Percentiles rank a stretch among this genome's conserved stretches.
Conservation (phyloP, 1,284 basidiomycete species). For the Chondrostereum purpureum region DNA sequence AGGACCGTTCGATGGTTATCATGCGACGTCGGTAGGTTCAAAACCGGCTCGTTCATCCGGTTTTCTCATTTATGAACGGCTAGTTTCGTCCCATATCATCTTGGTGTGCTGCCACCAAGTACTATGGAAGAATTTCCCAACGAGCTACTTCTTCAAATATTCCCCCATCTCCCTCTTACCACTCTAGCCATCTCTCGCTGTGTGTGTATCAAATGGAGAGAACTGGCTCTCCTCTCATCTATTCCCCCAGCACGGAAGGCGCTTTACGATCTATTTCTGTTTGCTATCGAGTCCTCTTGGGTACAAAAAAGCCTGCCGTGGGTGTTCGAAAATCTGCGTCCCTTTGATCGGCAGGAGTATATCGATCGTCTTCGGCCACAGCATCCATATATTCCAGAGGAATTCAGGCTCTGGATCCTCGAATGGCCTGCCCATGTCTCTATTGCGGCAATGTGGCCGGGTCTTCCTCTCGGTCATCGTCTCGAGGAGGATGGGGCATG, state of each 20-base stretch:
- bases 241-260: conserved; percentile 12
- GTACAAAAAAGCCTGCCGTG: conserved; percentile 13
- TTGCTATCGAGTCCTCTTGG: conserved; percentile 9
- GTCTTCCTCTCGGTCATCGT: conserved; percentile 8
- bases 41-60: no score
- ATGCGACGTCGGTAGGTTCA: no score
- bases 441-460: conserved; percentile 17
- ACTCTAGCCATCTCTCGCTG: no score
- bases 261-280: conserved; percentile 15
- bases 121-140: no score
- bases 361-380: conserved; percentile 11
- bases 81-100: no score
- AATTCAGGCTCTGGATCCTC: conserved; percentile 16
- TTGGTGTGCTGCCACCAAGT: no score
- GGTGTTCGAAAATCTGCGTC: conserved; percentile 9
- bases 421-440: conserved; percentile 20
- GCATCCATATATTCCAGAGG: conserved; percentile 14
- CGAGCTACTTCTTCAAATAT: no score
- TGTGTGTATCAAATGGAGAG: background rate
- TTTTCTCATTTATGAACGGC: no score
- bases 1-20: no score
- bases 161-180: no score
- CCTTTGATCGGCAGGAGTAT: conserved; percentile 16
- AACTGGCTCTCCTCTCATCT: conserved; percentile 6
- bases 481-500: no score